Evolutionary conservation across 202 grass and related monocot genomes (phyloP).

Genomic region (Hordeum pubiflorum): DNA sequence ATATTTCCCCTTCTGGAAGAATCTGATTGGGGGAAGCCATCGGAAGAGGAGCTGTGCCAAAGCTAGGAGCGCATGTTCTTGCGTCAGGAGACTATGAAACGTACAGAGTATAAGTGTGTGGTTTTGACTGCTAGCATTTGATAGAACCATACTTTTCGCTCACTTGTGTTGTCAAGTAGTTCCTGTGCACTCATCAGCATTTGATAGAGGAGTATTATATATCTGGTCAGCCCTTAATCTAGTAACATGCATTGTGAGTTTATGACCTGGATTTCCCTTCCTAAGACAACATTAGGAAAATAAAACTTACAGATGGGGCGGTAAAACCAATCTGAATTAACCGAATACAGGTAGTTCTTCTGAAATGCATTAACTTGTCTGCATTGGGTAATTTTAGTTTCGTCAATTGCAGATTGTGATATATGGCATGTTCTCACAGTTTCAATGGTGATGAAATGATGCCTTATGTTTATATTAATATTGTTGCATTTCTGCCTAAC

Average conservation of each 20-base stretch:
- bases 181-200: background rate
- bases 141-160: background rate
- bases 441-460: background rate
- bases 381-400: background rate
- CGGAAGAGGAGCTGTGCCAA: background rate
- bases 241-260: background rate
- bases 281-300: background rate
- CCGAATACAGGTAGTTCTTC: background rate
- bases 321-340: background rate
- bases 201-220: too few relatives aligned
- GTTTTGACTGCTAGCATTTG: background rate
- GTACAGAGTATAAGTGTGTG: background rate
- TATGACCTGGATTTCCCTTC: background rate
- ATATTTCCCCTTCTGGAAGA: background rate
- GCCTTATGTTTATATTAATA: too few relatives aligned
- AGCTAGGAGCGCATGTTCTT: background rate
- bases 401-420: background rate
- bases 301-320: background rate
- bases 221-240: background rate
- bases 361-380: background rate
- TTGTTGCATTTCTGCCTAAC: too few relatives aligned
- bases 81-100: background rate
- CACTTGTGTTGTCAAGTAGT: background rate
- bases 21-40: background rate
- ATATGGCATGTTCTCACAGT: background rate